Percentiles rank a stretch among this genome's conserved stretches.
phyloP scores from a whole-genome alignment of 2,329 filamentous ascomycete species.

The Fusarium lyarnte region DNA sequence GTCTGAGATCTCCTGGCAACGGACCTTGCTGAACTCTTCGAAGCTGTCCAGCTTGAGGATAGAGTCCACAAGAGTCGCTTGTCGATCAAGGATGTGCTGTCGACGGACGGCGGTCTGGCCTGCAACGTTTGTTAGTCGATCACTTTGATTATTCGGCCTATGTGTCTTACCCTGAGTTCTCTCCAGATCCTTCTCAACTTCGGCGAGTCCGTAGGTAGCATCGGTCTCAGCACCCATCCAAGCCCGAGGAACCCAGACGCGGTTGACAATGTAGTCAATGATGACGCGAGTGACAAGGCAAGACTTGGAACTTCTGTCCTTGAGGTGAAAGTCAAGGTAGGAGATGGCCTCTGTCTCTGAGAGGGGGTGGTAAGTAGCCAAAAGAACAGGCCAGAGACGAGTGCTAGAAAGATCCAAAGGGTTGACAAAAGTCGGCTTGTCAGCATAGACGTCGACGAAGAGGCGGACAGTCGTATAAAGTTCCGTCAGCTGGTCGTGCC shows the following conservation, averaged over 20 bases:
- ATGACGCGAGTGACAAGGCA: constrained; percentile 56
- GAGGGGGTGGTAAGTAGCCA: constrained; percentile 52
- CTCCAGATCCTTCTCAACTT: constrained; percentile 51
- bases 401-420: constrained; percentile 43
- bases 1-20: constrained; percentile 55
- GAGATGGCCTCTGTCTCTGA: constrained; percentile 51
- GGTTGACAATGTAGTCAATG: constrained; percentile 55
- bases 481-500: constrained; percentile 51
- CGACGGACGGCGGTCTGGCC: constrained; percentile 49
- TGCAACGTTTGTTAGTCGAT: constrained; percentile 27
- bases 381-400: constrained; percentile 50
- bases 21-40: constrained; percentile 44
- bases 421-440: constrained; percentile 44
- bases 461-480: constrained; percentile 49
- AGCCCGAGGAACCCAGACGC: constrained; percentile 52
- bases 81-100: constrained; percentile 53
- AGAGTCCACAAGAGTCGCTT: constrained; percentile 49
- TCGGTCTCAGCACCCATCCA: constrained; percentile 52
- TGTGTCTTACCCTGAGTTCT: constrained; percentile 45
- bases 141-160: no score
- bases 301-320: constrained; percentile 52
- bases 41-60: constrained; percentile 50
- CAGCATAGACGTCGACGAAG: constrained; percentile 50
- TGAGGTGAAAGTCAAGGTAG: constrained; percentile 54
- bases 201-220: constrained; percentile 47